These are phyloP conservation scores for Suillus tomentosus DNA, from an alignment of 768 basidiomycete species.

Conservation along the genomic window DNA sequence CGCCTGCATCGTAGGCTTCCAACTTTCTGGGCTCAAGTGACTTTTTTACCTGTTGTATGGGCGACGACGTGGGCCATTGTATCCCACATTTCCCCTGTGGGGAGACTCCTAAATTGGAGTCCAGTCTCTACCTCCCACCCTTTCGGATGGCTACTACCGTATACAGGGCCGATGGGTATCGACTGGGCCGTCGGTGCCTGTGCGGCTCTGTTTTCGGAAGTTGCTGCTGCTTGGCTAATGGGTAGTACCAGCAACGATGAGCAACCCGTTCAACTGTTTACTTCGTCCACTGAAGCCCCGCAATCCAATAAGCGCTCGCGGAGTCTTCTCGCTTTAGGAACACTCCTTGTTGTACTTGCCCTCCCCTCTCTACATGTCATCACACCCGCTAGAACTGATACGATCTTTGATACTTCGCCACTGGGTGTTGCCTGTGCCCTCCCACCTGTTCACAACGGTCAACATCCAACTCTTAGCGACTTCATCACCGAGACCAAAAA, in stretches of 20 bases:
- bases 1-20: conserved; percentile 32
- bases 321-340: conserved; percentile 39
- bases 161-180: conserved; percentile 57
- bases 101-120: conserved; percentile 73
- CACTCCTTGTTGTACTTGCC: conserved; percentile 46
- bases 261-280: conserved; percentile 10
- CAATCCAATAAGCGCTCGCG: conserved; percentile 19
- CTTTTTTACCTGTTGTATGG: conserved; percentile 74
- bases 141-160: conserved; percentile 66
- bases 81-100: conserved; percentile 63
- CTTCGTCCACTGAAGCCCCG: not conserved
- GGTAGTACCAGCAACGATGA: conserved; percentile 34
- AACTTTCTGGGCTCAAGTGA: conserved; percentile 44
- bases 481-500: conserved; percentile 60
- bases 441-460: conserved; percentile 47
- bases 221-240: conserved; percentile 59
- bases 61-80: conserved; percentile 57
- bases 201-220: conserved; percentile 65
- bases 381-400: conserved; percentile 40
- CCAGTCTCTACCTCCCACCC: conserved; percentile 52
- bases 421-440: conserved; percentile 69
- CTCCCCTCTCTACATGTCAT: conserved; percentile 57
- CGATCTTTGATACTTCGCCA: conserved; percentile 47
- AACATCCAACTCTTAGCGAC: conserved; percentile 53
- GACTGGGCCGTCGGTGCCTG: conserved; percentile 81